phyloP scores from a whole-genome alignment of 2,329 filamentous ascomycete species.

The Decorospora gaudefroyi region DNA sequence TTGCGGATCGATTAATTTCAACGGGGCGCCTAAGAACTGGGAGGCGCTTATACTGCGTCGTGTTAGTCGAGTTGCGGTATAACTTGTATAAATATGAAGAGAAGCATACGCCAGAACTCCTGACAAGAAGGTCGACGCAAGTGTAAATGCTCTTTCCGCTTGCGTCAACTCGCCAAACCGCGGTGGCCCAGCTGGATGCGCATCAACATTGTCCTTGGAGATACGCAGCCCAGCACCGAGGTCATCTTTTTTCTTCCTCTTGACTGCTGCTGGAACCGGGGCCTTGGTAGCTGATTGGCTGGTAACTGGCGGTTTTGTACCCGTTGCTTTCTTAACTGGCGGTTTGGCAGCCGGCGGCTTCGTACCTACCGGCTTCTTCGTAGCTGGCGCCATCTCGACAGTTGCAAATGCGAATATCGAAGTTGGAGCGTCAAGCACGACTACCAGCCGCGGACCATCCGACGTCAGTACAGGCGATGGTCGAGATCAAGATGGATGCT shows the following conservation, averaged over 20 bases:
- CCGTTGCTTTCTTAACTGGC: constrained; percentile 1
- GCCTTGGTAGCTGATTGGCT: constrained; percentile 21
- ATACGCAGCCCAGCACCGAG: constrained; percentile 52
- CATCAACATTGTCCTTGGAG: constrained; percentile 49
- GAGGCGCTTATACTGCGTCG: constrained; percentile 60
- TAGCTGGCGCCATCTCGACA: constrained; percentile 28
- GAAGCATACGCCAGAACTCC: constrained; percentile 53
- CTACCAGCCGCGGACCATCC: constrained; percentile 13
- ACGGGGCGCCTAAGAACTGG: constrained; percentile 73
- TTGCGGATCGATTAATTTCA: constrained; percentile 76
- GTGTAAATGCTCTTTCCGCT: constrained; percentile 56
- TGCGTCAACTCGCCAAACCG: constrained; percentile 55
- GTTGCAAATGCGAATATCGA: constrained; percentile 7
- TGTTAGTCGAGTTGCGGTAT: constrained; percentile 25
- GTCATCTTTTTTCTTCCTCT: constrained; percentile 44
- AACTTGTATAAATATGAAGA: background rate
- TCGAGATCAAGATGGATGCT: constrained; percentile 33
- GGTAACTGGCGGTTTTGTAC: constrained; percentile 2
- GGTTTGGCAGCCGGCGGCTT: constrained; percentile 8
- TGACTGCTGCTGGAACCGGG: constrained; percentile 26
- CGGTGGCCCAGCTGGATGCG: constrained; percentile 51
- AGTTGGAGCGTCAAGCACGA: constrained; percentile 12
- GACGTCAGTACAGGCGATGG: constrained; percentile 25
- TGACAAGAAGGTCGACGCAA: constrained; percentile 57
- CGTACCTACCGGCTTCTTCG: constrained; percentile 24